A percentile compares a stretch with the other conserved stretches of the same genome.
Conservation (phyloP, 768 basidiomycete genomes). For the Termitomyces sp. region DNA sequence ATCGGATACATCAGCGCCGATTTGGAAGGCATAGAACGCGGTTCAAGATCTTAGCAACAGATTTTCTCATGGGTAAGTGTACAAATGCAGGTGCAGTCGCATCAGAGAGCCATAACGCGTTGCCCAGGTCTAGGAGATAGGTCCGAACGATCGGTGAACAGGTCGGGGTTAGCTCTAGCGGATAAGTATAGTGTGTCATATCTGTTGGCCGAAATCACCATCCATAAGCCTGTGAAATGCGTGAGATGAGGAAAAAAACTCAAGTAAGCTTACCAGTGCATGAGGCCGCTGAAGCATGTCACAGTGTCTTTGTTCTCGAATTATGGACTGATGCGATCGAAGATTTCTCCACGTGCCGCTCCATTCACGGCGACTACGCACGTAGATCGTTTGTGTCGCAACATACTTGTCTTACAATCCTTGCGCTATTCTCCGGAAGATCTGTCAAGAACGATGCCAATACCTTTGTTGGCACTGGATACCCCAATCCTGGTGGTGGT, state of each 20-base stretch:
- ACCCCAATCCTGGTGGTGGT: background rate
- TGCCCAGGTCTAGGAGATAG: background rate
- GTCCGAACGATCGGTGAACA: background rate
- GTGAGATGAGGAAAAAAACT: background rate
- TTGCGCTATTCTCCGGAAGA: background rate
- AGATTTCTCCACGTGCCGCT: slow-evolving; percentile 5
- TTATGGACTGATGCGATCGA: slow-evolving; percentile 4
- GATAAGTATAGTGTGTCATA: background rate
- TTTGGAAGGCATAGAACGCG: slow-evolving; percentile 7
- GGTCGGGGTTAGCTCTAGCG: background rate
- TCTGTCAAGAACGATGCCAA: background rate
- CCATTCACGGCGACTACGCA: background rate
- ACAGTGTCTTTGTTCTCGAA: background rate
- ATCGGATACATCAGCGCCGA: slow-evolving; percentile 14
- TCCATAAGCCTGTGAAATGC: slow-evolving; percentile 1
- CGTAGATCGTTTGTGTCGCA: background rate
- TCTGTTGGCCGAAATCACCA: background rate
- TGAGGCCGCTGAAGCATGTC: slow-evolving; percentile 7
- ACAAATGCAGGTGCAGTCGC: background rate
- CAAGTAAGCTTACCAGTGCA: slow-evolving; percentile 4
- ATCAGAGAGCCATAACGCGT: background rate
- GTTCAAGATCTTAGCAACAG: slow-evolving; percentile 8
- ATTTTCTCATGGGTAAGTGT: slow-evolving; percentile 7
- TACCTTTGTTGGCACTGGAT: background rate
- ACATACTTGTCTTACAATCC: background rate